Percentiles rank a stretch among this genome's conserved stretches.
phyloP scores from a whole-genome alignment of 208 protist species.

The Wallacemonas rigidus region DNA sequence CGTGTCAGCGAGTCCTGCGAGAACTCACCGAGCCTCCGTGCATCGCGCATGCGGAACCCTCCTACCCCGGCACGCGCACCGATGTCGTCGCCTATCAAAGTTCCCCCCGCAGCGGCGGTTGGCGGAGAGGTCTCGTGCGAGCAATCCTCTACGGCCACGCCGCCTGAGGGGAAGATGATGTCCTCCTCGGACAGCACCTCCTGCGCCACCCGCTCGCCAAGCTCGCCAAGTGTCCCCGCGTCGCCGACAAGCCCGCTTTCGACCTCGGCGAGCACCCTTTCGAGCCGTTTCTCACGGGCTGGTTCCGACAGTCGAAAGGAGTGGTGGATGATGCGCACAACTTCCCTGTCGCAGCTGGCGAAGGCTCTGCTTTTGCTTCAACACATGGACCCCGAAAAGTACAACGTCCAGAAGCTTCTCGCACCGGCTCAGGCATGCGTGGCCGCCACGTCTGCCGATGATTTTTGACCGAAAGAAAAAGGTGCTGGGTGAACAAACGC shows the following conservation, averaged over 20 bases:
- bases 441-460: neutral
- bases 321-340: conserved; percentile 25
- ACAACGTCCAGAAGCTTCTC: neutral
- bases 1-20: neutral
- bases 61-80: neutral
- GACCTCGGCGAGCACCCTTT: neutral
- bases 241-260: neutral
- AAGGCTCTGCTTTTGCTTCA: conserved; percentile 16
- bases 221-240: neutral
- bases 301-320: neutral
- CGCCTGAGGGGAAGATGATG: neutral
- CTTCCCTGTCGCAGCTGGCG: conserved; percentile 22
- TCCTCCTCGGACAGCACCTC: neutral
- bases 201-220: neutral
- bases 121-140: neutral
- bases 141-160: neutral
- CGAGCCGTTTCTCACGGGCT: neutral
- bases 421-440: neutral
- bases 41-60: neutral
- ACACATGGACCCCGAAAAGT: neutral
- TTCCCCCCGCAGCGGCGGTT: neutral
- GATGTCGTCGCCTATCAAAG: neutral
- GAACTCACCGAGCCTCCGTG: neutral
- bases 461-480: neutral
- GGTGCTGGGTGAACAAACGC: too few species aligned